phyloP scores from a whole-genome alignment of 2,329 filamentous ascomycete genomes.

The Beauveria pseudobassiana region DNA sequence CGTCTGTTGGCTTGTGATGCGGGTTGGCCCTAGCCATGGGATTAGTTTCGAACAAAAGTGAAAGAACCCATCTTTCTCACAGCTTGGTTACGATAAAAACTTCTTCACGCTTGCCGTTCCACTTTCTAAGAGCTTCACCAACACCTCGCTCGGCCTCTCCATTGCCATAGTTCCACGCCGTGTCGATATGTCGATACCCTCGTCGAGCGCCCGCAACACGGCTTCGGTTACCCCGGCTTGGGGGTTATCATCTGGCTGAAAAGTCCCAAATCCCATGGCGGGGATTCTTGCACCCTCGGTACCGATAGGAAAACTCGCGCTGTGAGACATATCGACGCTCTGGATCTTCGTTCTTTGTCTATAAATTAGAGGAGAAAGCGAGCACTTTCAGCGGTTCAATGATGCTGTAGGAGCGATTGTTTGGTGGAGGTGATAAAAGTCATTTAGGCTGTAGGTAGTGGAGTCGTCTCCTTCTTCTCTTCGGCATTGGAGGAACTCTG shows the following conservation, averaged over 20 bases:
- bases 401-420: background rate
- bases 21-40: background rate
- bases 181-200: constrained; percentile 8
- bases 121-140: background rate
- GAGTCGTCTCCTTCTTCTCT: background rate
- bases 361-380: background rate
- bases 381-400: background rate
- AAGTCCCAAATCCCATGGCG: background rate
- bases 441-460: background rate
- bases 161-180: constrained; percentile 7
- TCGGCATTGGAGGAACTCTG: background rate
- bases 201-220: background rate
- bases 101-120: background rate
- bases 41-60: background rate
- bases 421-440: background rate
- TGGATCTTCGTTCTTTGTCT: background rate
- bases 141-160: constrained; percentile 5
- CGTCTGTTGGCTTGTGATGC: constrained; percentile 1
- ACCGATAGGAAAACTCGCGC: background rate
- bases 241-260: background rate
- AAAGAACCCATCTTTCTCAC: background rate
- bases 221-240: background rate
- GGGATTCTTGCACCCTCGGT: background rate
- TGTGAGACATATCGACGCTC: background rate
- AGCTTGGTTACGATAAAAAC: constrained; percentile 7